Conservation (phyloP, 2,329 filamentous ascomycete genomes). For the Davidsoniella neocaledoniae region DNA sequence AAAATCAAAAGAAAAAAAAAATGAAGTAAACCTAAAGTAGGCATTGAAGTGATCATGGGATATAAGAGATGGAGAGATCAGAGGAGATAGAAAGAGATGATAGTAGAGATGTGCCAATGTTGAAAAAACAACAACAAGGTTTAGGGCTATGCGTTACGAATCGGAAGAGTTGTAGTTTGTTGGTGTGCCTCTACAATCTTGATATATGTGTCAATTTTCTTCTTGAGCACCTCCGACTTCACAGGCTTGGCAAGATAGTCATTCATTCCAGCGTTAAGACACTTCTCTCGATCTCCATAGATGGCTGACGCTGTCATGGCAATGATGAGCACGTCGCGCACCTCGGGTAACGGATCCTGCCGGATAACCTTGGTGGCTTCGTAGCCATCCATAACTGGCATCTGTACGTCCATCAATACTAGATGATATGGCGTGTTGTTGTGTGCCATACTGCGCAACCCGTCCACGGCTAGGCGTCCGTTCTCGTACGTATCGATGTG, state of each 20-base stretch:
- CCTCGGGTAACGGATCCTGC: constrained; percentile 55
- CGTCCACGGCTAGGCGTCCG: constrained; percentile 73
- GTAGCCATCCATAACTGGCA: constrained; percentile 86
- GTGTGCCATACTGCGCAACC: constrained; percentile 53
- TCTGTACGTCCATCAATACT: constrained; percentile 90
- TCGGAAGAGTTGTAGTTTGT: constrained; percentile 14
- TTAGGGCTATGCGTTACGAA: constrained; percentile 6
- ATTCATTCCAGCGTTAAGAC: constrained; percentile 91
- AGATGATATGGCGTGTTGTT: constrained; percentile 71
- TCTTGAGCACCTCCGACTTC: constrained; percentile 70
- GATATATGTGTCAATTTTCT: constrained; percentile 52
- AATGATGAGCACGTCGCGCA: constrained; percentile 77
- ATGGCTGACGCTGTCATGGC: constrained; percentile 96
- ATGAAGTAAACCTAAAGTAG: neutral
- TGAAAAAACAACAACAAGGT: neutral
- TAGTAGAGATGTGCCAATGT: neutral
- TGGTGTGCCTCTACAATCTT: constrained; percentile 20
- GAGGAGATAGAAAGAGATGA: neutral
- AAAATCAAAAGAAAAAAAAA: constrained; percentile 1
- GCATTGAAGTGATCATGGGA: no score
- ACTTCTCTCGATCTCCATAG: constrained; percentile 86
- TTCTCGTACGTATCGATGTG: constrained; percentile 78
- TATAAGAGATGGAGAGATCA: neutral
- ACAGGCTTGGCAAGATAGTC: constrained; percentile 94
- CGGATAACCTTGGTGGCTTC: constrained; percentile 75